These are phyloP conservation scores for Fusarium torreyae DNA, from an alignment of 2,329 filamentous ascomycete genomes.

Conservation along the genomic window DNA sequence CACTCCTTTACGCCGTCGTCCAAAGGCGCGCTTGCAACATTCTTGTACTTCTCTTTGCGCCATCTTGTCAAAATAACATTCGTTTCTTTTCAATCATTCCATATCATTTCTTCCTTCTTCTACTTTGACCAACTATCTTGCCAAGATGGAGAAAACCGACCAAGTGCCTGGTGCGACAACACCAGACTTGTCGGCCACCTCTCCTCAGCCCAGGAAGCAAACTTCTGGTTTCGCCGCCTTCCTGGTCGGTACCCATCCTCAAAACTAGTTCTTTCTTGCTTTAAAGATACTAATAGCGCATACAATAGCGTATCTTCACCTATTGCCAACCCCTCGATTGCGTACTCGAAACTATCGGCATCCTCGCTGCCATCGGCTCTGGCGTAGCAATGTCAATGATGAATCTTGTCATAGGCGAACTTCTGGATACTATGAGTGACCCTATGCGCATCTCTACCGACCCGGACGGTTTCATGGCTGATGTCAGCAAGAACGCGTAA, in stretches of 20 bases:
- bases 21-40: neutral
- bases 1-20: neutral
- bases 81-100: too few relatives aligned
- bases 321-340: too few relatives aligned
- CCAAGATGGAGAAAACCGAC: neutral
- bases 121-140: neutral
- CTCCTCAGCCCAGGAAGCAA: neutral
- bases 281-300: too few relatives aligned
- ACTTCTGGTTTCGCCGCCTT: neutral
- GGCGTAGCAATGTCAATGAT: conserved; percentile 5
- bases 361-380: conserved; percentile 3
- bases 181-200: neutral
- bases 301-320: too few relatives aligned
- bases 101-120: neutral
- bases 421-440: conserved; percentile 1
- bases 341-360: neutral
- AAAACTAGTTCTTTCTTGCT: too few relatives aligned
- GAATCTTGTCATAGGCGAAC: conserved; percentile 4
- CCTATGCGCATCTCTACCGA: too few relatives aligned
- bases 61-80: too few relatives aligned
- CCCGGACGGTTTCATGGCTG: neutral
- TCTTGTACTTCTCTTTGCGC: too few relatives aligned
- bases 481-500: neutral
- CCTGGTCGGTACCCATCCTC: neutral
- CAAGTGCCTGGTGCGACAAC: neutral